Conservation (phyloP, 768 basidiomycete species). For the Kwoniella bestiolae region DNA sequence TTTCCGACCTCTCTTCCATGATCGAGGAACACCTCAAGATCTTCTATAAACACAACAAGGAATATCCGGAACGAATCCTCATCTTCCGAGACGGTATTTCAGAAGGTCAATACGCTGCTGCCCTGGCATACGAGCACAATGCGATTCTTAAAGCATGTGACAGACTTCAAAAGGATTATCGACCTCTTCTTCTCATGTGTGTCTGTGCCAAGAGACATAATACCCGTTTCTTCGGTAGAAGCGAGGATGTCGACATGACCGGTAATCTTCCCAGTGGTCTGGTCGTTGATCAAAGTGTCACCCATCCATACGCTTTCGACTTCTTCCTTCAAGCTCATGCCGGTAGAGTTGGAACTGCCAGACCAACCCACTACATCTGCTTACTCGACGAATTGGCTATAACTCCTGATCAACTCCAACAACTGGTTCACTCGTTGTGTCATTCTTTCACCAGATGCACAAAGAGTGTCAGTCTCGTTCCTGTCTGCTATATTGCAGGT, state of each 20-base stretch:
- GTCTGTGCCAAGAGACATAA: constrained; percentile 55
- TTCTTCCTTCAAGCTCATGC: constrained; percentile 56
- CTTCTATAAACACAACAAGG: constrained; percentile 45
- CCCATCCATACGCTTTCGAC: constrained; percentile 55
- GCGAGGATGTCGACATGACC: constrained; percentile 39
- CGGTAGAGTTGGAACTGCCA: constrained; percentile 54
- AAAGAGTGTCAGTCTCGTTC: constrained; percentile 52
- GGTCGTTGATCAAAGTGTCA: constrained; percentile 50
- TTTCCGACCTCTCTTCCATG: constrained; percentile 53
- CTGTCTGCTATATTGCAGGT: constrained; percentile 55
- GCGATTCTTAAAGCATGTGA: constrained; percentile 50
- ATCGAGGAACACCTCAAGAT: constrained; percentile 49
- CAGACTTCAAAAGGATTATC: constrained; percentile 30
- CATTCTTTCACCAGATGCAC: constrained; percentile 55
- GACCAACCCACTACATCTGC: constrained; percentile 56
- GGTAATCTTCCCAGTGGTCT: constrained; percentile 52
- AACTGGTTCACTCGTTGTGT: constrained; percentile 48
- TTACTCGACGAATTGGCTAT: constrained; percentile 49
- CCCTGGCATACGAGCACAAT: constrained; percentile 50
- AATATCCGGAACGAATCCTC: constrained; percentile 50
- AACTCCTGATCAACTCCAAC: constrained; percentile 52
- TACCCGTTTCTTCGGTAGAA: constrained; percentile 52
- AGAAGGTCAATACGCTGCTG: constrained; percentile 56
- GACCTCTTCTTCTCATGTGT: constrained; percentile 44
- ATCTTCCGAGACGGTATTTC: constrained; percentile 57